phyloP scores from a whole-genome alignment of 2,329 filamentous ascomycete genomes.

The Stylonectria norvegica region DNA sequence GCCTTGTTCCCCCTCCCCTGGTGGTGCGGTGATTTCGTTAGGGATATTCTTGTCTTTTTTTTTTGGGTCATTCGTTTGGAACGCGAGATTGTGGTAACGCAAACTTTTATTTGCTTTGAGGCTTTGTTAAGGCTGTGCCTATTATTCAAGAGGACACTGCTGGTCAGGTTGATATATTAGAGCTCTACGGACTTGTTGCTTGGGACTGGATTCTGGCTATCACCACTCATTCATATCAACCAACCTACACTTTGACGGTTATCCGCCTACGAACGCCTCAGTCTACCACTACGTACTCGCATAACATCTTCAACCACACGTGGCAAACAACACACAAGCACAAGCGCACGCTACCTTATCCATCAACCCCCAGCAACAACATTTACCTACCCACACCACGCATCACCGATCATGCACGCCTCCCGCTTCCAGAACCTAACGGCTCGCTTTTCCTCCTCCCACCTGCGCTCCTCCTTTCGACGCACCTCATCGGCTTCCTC shows the following conservation, averaged over 20 bases:
- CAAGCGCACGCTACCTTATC: not conserved
- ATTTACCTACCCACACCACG: not conserved
- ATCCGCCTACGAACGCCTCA: not conserved
- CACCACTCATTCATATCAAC: not conserved
- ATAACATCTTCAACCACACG: not conserved
- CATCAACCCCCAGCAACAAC: not conserved
- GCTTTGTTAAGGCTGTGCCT: too few relatives aligned
- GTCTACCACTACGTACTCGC: not conserved
- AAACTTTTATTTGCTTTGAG: too few relatives aligned
- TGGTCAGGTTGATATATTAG: too few relatives aligned
- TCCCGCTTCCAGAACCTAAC: constrained; percentile 50
- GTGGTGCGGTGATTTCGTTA: not conserved
- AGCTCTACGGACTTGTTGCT: too few relatives aligned
- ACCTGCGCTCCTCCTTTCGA: constrained; percentile 51
- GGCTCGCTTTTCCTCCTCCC: constrained; percentile 48
- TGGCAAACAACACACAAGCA: constrained; percentile 1
- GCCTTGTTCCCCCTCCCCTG: not conserved
- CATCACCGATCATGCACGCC: constrained; percentile 16
- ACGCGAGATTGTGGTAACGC: too few relatives aligned
- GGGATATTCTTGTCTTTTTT: too few relatives aligned
- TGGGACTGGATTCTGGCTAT: too few relatives aligned
- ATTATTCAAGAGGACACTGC: too few relatives aligned
- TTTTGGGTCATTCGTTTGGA: too few relatives aligned
- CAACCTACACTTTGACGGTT: not conserved
- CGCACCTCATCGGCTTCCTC: constrained; percentile 44